Conservation (phyloP, 1,139 yeast genomes). For the Petasospora fabianii region DNA sequence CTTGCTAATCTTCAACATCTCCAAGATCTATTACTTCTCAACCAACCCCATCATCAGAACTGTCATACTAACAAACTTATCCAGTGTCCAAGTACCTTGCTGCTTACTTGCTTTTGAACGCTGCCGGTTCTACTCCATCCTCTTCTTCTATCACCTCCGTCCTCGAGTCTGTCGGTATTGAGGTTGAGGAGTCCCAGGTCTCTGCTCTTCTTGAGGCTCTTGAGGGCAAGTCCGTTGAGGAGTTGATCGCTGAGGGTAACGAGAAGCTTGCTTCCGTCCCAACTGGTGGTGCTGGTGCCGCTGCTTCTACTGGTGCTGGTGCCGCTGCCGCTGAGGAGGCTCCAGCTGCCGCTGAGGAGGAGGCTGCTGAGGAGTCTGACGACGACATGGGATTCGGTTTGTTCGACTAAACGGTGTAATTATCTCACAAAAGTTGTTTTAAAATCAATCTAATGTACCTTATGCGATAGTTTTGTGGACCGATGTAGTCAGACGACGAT, state of each 20-base stretch:
- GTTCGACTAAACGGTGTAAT: slow-evolving; percentile 58
- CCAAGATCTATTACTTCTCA: background rate
- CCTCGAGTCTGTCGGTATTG: slow-evolving; percentile 74
- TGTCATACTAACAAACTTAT: slow-evolving; percentile 21
- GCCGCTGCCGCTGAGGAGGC: slow-evolving; percentile 55
- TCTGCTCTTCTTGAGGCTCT: slow-evolving; percentile 62
- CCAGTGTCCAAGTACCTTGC: slow-evolving; percentile 65
- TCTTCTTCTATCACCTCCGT: slow-evolving; percentile 69
- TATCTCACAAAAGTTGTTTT: background rate
- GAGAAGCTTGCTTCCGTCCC: slow-evolving; percentile 81
- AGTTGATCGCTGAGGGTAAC: slow-evolving; percentile 77
- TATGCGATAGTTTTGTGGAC: slow-evolving; percentile 4
- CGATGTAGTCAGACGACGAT: background rate
- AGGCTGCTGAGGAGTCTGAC: slow-evolving; percentile 58
- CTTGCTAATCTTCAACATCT: too few relatives aligned
- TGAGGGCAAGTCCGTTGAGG: slow-evolving; percentile 74
- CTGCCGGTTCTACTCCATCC: slow-evolving; percentile 79
- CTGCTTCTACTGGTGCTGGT: slow-evolving; percentile 52
- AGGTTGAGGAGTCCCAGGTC: slow-evolving; percentile 73
- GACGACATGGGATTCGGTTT: slow-evolving; percentile 90
- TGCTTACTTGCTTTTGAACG: slow-evolving; percentile 83
- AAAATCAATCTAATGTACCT: slow-evolving; percentile 12
- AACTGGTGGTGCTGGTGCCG: slow-evolving; percentile 78
- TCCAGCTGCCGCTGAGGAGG: slow-evolving; percentile 38
- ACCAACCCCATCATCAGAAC: background rate